These are phyloP conservation scores for Panicum miliaceum DNA, from an alignment of 176 grass and related monocot genomes.

Conservation along the genomic window DNA sequence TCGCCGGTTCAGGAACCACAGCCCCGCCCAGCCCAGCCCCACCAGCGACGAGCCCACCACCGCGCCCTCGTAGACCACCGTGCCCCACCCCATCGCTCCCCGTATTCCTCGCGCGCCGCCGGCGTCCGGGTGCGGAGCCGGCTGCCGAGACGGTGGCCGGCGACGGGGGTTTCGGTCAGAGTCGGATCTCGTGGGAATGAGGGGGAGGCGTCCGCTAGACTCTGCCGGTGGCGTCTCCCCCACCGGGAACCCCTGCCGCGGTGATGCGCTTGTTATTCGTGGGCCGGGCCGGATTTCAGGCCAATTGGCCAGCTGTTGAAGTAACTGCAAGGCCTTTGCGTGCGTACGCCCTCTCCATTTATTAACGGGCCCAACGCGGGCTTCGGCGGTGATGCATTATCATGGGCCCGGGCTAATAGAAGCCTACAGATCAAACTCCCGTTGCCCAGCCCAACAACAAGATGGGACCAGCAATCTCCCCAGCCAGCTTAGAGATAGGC, in stretches of 20 bases:
- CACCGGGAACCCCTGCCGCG: conserved; percentile 40
- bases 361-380: background rate
- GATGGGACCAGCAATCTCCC: background rate
- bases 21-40: conserved; percentile 86
- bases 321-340: background rate
- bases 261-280: background rate
- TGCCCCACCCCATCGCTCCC: conserved; percentile 61
- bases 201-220: conserved; percentile 16
- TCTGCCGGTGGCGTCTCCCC: conserved; percentile 42
- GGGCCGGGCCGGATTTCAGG: background rate
- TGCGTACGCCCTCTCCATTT: background rate
- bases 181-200: conserved; percentile 51
- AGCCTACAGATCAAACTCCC: too few species aligned
- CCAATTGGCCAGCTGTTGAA: background rate
- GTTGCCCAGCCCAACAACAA: too few species aligned
- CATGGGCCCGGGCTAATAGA: too few species aligned
- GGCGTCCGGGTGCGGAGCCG: background rate
- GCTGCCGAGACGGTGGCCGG: conserved; percentile 26
- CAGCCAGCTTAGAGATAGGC: too few species aligned
- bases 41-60: conserved; percentile 77
- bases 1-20: conserved; percentile 97
- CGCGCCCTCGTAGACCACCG: conserved; percentile 71
- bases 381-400: background rate
- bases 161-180: background rate
- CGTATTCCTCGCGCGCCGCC: background rate